Base-by-base conservation (phyloP, 345 rosid genomes). In the Garcia nutans region DNA sequence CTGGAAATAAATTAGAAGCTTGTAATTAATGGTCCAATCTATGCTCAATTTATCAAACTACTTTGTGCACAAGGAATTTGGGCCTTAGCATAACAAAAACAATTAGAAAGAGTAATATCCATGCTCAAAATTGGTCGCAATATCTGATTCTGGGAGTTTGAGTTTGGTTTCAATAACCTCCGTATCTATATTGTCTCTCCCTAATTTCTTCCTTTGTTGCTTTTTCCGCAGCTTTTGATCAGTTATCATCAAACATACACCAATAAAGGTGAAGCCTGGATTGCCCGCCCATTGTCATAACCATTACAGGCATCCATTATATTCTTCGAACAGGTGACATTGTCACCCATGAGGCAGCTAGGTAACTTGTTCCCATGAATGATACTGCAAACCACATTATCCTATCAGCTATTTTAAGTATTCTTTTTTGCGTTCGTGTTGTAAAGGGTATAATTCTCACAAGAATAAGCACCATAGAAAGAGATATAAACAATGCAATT, bases 311-410 rank as follows among this genome's bases (percentile, higher is more conserved):
- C 5, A 16, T 52, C 56, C 86, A 82, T 61, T 2, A 5, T 26
- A 16, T 77, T 3, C 58, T 71, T 20, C 24, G 20, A 26, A 16
- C 50, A 49, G 61, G n/a, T 6, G 85, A 79, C 71, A 68, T 16
- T 33, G 31, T 84, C 24, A 82, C 76, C 73, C 69, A 73, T 33
- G 45, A 37, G 0, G 80, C 86, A 0, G 86, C 83, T 16, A 78
- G 69, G 52, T 73, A 82, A 78, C 83, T 80, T 2, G 68, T 58
- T 54, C 81, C 82, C 86, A 81, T 86, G 74, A 78, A 80, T 31
- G 77, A 76, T 37, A 78, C 73, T n/a, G 85, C 84, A 26, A 82
- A 72, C 83, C 85, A 80, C 86, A 80, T 72, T 60, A 70, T 68
- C 77, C 77, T 50, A 24, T 86, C 82, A n/a, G 85, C 23, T 6